These are phyloP conservation scores for Cyberlindnera amylophila DNA, from an alignment of 805 yeast species.

Conservation along the genomic window DNA sequence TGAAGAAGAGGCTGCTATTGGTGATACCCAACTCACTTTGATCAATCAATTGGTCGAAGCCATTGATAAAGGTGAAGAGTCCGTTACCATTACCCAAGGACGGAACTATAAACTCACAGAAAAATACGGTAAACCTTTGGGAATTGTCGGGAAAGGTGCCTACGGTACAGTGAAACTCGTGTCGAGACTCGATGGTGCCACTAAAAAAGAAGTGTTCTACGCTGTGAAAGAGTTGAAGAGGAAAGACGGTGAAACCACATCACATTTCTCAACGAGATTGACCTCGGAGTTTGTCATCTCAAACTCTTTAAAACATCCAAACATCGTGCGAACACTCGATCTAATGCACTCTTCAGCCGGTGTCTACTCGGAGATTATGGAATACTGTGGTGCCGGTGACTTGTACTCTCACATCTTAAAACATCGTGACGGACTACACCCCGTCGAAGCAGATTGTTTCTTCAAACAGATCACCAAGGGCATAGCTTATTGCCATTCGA, in stretches of 20 bases:
- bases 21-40: conserved; percentile 43
- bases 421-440: conserved; percentile 50
- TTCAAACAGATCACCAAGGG: conserved; percentile 84
- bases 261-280: conserved; percentile 90
- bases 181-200: conserved; percentile 86
- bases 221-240: conserved; percentile 94
- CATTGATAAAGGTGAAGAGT: conserved; percentile 36
- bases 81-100: conserved; percentile 2
- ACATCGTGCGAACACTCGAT: conserved; percentile 75
- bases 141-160: conserved; percentile 88
- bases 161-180: conserved; percentile 96
- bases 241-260: conserved; percentile 92
- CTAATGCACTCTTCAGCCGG: conserved; percentile 71
- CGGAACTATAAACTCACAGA: conserved; percentile 35
- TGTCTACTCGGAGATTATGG: conserved; percentile 88
- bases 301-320: conserved; percentile 67
- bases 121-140: conserved; percentile 50
- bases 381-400: conserved; percentile 88
- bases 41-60: conserved; percentile 45
- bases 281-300: conserved; percentile 91
- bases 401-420: conserved; percentile 56
- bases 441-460: conserved; percentile 80
- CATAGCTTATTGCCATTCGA: conserved; percentile 78
- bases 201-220: conserved; percentile 74
- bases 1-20: conserved; percentile 39